phyloP scores from a whole-genome alignment of 441 rosid genomes.

The Euphorbia schlechtendalii region DNA sequence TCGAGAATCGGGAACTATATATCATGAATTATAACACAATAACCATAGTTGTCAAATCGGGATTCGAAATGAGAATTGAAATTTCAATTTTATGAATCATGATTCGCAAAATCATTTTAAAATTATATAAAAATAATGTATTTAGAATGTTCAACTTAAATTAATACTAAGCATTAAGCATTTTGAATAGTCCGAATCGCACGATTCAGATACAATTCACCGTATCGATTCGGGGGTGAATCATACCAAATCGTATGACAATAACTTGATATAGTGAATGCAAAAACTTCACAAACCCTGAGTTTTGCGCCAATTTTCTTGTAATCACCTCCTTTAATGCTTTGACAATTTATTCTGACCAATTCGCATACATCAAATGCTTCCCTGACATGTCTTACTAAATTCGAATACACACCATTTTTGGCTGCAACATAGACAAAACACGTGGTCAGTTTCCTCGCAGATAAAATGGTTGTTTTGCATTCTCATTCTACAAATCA shows the following conservation, averaged over 20 bases:
- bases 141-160: no score
- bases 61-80: no score
- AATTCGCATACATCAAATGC: constrained; percentile 94
- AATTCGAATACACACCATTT: constrained; percentile 72
- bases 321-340: constrained; percentile 70
- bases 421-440: constrained; percentile 43
- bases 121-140: no score
- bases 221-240: no score
- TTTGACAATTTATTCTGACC: constrained; percentile 74
- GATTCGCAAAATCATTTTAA: no score
- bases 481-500: constrained; percentile 7
- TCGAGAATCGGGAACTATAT: constrained; percentile 11
- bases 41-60: no score
- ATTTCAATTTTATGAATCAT: no score
- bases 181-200: no score
- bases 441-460: constrained; percentile 13
- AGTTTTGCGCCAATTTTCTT: constrained; percentile 86
- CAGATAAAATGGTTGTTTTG: constrained; percentile 1
- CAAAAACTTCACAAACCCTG: constrained; percentile 47
- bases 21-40: neutral
- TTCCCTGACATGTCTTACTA: constrained; percentile 61
- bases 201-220: no score
- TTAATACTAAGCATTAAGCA: no score
- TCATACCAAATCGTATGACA: no score
- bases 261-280: no score